Evolutionary conservation across 345 rosid species (phyloP).

Genomic region (Stellera chamaejasme): DNA sequence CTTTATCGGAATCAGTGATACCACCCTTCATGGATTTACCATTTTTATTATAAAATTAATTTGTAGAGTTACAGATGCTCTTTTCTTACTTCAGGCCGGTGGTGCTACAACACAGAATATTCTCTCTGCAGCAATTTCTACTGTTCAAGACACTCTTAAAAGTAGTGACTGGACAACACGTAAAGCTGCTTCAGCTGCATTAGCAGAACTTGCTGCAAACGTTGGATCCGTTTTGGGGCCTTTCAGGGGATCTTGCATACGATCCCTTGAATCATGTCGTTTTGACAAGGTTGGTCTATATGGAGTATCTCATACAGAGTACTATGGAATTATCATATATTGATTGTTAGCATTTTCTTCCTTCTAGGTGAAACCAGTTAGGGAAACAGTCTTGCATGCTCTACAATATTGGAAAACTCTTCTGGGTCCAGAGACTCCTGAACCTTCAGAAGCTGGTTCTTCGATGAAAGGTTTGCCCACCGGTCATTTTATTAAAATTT

Average conservation of each 20-base stretch:
- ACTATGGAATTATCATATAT: slow-evolving; percentile 2
- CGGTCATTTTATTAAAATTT: background rate
- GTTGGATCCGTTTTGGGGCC: slow-evolving; percentile 58
- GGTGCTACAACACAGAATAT: slow-evolving; percentile 59
- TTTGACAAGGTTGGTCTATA: slow-evolving; percentile 69
- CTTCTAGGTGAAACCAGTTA: slow-evolving; percentile 86
- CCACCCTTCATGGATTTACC: background rate
- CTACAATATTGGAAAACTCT: slow-evolving; percentile 76
- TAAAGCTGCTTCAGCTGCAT: slow-evolving; percentile 79
- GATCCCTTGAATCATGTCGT: slow-evolving; percentile 80
- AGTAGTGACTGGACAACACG: slow-evolving; percentile 86
- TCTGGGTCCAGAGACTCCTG: slow-evolving; percentile 54
- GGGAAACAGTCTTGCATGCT: slow-evolving; percentile 69
- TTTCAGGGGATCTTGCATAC: slow-evolving; percentile 61
- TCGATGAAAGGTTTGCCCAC: slow-evolving; percentile 55
- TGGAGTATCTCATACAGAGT: background rate
- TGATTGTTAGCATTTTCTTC: slow-evolving; percentile 11
- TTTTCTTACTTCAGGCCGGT: slow-evolving; percentile 54
- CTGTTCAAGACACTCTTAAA: slow-evolving; percentile 73
- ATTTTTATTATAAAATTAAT: background rate
- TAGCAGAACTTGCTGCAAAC: slow-evolving; percentile 66
- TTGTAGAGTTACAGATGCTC: background rate
- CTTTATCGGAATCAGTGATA: background rate
- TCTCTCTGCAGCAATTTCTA: slow-evolving; percentile 56
- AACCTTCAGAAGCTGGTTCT: slow-evolving; percentile 73